These are phyloP conservation scores for Bombardia bombarda DNA, from an alignment of 495 filamentous ascomycete species.

Conservation along the genomic window DNA sequence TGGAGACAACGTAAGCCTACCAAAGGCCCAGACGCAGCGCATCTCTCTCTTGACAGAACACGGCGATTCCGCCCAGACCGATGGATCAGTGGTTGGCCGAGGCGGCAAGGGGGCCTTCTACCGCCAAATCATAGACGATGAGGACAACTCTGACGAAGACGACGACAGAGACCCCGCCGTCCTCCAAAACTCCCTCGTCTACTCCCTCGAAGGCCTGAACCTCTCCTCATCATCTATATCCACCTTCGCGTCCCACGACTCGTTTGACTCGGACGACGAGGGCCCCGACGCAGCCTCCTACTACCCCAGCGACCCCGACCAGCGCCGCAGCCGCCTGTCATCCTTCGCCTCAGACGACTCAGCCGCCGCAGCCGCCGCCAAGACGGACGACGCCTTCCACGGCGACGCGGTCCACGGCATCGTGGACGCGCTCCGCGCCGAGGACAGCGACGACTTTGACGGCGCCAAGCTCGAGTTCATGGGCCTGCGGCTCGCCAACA, in stretches of 20 bases:
- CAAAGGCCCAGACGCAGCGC: conserved; percentile 15
- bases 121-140: conserved; percentile 37
- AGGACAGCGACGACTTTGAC: conserved; percentile 61
- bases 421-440: conserved; percentile 61
- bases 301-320: conserved; percentile 11
- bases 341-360: conserved; percentile 47
- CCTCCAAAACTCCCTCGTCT: conserved; percentile 48
- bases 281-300: conserved; percentile 12
- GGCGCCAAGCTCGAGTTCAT: conserved; percentile 85
- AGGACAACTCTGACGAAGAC: conserved; percentile 44
- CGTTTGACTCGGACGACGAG: conserved; percentile 31
- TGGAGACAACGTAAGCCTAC: conserved; percentile 40
- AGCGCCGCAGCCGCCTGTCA: conserved; percentile 35
- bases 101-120: conserved; percentile 44
- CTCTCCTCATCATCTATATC: conserved; percentile 76
- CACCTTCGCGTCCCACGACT: conserved; percentile 34
- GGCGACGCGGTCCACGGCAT: conserved; percentile 78
- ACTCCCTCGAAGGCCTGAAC: conserved; percentile 58
- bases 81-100: conserved; percentile 48
- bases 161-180: conserved; percentile 34
- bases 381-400: conserved; percentile 62
- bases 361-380: conserved; percentile 21
- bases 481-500: conserved; percentile 75
- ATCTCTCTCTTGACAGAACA: conserved; percentile 30
- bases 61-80: conserved; percentile 37